phyloP scores from a whole-genome alignment of 2,329 filamentous ascomycete genomes.

The Endothia cerciana region DNA sequence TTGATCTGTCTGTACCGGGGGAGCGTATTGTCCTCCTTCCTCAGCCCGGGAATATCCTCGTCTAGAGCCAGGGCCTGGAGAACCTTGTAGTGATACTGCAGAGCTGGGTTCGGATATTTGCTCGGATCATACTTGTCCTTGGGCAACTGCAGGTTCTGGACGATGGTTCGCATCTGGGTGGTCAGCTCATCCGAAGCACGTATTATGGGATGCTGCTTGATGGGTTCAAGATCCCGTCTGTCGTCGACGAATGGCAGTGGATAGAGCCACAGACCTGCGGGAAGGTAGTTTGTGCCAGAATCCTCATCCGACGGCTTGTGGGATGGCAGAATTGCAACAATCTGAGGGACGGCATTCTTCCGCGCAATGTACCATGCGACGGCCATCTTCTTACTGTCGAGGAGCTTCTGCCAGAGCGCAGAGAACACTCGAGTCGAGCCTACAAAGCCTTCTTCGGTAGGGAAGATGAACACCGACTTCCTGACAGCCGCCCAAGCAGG shows the following conservation, averaged over 20 bases:
- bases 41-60: conserved; percentile 80
- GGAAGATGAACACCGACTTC: conserved; percentile 91
- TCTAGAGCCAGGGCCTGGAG: conserved; percentile 89
- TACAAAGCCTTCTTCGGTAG: conserved; percentile 85
- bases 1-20: conserved; percentile 87
- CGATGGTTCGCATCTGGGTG: conserved; percentile 78
- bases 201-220: conserved; percentile 44
- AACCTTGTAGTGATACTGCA: conserved; percentile 98
- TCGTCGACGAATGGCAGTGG: conserved; percentile 91
- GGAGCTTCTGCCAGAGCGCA: conserved; percentile 84
- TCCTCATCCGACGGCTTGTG: conserved; percentile 66
- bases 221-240: conserved; percentile 72
- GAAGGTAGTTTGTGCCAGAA: conserved; percentile 70
- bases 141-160: conserved; percentile 87
- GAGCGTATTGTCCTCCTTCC: conserved; percentile 72
- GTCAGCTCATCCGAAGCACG: conserved; percentile 71
- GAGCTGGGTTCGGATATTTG: conserved; percentile 86
- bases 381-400: conserved; percentile 78
- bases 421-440: conserved; percentile 93
- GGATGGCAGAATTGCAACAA: conserved; percentile 83
- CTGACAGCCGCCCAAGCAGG: conserved; percentile 84
- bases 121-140: conserved; percentile 81
- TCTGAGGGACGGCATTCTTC: conserved; percentile 74
- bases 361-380: conserved; percentile 90
- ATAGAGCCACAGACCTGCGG: conserved; percentile 86